A percentile compares a stretch with the other conserved stretches of the same genome.
Evolutionary conservation across 495 filamentous ascomycete genomes (phyloP).

Genomic region (Podospora pseudopauciseta): DNA sequence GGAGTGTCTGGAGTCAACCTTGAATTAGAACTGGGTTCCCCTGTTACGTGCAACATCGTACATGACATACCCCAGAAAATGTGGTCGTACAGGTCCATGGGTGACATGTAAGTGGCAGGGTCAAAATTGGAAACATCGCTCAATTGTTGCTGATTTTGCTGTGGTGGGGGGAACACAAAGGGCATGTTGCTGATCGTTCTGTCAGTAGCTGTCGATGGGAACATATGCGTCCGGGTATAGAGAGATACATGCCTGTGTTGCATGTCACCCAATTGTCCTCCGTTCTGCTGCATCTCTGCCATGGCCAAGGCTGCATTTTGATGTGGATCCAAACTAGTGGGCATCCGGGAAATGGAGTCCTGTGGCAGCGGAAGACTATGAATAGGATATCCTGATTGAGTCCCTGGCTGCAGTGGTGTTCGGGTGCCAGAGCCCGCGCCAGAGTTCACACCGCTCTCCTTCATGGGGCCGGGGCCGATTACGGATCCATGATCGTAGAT

Average conservation of each 20-base stretch:
- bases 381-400: conserved; percentile 4
- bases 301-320: conserved; percentile 54
- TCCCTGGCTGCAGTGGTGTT: conserved; percentile 35
- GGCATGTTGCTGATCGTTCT: conserved; percentile 12
- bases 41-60: too few relatives aligned
- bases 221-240: neutral
- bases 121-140: conserved; percentile 42
- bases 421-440: conserved; percentile 37
- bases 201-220: conserved; percentile 3
- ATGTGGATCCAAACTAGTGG: conserved; percentile 43
- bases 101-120: conserved; percentile 46
- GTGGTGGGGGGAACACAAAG: conserved; percentile 9
- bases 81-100: conserved; percentile 56
- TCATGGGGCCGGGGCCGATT: conserved; percentile 37
- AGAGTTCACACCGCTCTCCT: conserved; percentile 34
- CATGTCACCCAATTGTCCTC: conserved; percentile 39
- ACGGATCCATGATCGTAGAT: conserved; percentile 56
- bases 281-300: conserved; percentile 52
- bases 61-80: conserved; percentile 54
- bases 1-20: conserved; percentile 37
- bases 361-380: conserved; percentile 10
- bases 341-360: conserved; percentile 20
- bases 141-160: conserved; percentile 32
- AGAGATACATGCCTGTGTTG: conserved; percentile 26
- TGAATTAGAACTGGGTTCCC: too few relatives aligned